Evolutionary conservation across 1,139 yeast genomes (phyloP), one percentile per base, ranked within the genome.

Genomic region (Yamadazyma membranifaciens): DNA sequence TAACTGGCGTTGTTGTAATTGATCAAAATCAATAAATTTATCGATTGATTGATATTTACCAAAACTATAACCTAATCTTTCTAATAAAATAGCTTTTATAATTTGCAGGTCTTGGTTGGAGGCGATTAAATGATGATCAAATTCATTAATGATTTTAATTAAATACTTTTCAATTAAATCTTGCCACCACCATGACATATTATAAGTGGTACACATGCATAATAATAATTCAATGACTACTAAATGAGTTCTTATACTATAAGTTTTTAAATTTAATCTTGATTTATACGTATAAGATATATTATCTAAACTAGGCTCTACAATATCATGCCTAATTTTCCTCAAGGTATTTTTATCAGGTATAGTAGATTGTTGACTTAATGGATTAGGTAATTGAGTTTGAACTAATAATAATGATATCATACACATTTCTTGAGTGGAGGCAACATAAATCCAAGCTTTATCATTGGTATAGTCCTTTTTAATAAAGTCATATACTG

Each of bases 371-470:
- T 34, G 37, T 3, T 9, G 37, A 27, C 16, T 34, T n/a, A 17
- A 17, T 9, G 35, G 12, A 38, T 46, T 39, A 34, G 39, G 20
- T 40, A 40, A 45, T 45, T 70, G 76, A 11, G 81, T 79, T 51
- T 76, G 81, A 0, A 88, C 86, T 64, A 92, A 70, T 7, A 91
- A 62, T 34, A 84, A 67, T 1, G 95, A 82, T 1, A 83, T 72
- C 1, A 89, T 84, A 49, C 88, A 83, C 85, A 87, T 85, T 62
- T 92, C 98, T 47, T 91, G 92, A 9, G 87, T 73, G 0, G 95
- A 82, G 0, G 97, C 96, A 42, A 86, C 75, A 53, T 87, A 84
- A 4, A 74, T 67, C 91, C 95, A 87, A 1, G 95, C 89, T 60
- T 83, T 85, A 52, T 86, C 95, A 47, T 77, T 78, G 29, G 80